Evolutionary conservation across 2,329 filamentous ascomycete species (phyloP).

Genomic region (Sporothrix brasiliensis): DNA sequence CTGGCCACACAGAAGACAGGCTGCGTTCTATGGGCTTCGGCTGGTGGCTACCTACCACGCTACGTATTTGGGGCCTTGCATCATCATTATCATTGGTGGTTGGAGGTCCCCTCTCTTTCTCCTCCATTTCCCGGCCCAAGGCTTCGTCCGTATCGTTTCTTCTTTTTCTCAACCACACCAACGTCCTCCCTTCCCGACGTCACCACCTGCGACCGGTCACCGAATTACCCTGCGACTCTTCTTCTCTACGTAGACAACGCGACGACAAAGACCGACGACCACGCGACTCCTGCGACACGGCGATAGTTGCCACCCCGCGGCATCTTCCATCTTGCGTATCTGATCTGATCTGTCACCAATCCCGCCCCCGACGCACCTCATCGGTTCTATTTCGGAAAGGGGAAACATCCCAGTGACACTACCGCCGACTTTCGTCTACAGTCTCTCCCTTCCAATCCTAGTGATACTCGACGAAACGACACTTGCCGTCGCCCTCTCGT

Average conservation of each 20-base stretch:
- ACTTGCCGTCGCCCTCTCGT: neutral
- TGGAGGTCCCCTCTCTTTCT: neutral
- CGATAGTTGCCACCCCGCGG: neutral
- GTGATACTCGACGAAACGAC: neutral
- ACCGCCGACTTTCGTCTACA: neutral
- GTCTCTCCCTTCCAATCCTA: neutral
- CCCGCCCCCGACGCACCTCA: neutral
- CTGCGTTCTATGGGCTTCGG: constrained; percentile 5
- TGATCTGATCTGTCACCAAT: constrained; percentile 13
- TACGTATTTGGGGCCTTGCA: constrained; percentile 20
- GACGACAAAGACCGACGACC: neutral
- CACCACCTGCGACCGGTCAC: neutral
- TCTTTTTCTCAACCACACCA: constrained; percentile 6
- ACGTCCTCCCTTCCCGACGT: constrained; percentile 5
- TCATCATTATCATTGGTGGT: constrained; percentile 16
- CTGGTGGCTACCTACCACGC: neutral
- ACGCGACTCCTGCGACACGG: neutral
- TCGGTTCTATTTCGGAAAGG: constrained; percentile 15
- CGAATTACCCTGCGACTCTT: neutral
- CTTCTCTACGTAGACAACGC: neutral
- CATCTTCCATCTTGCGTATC: neutral
- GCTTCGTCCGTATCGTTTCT: constrained; percentile 7
- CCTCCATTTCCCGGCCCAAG: constrained; percentile 26
- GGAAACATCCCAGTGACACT: constrained; percentile 1
- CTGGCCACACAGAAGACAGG: constrained; percentile 12